Base-by-base conservation (phyloP, 257 asterid genomes). In the Verbascum thapsus region DNA sequence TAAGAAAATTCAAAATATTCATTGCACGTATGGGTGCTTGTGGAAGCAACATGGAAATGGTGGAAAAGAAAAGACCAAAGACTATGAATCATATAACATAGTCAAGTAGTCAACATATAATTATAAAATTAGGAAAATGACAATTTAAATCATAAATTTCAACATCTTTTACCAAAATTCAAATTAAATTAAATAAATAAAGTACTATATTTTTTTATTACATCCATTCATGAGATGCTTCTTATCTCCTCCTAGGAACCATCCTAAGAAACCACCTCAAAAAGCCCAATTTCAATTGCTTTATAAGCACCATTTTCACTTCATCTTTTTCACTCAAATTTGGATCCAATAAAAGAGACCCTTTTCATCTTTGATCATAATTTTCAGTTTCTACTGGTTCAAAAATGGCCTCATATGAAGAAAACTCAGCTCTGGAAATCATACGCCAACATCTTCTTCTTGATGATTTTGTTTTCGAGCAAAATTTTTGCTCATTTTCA, bases 1-100 rank as follows among this genome's bases (percentile, higher is more conserved):
- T 26, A 26, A 26, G 32, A 26, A 26, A 26, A 26, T 26, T 26
- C 32, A 26, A 26, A 26, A 26, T 26, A 5, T 26, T 26, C 32
- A 1, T 26, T 26, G 32, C 32, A 26, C 32, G 32, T 26, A 26
- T 43, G 62, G 22, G 26, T 1, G n/a, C n/a, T n/a, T n/a, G 18
- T 26, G 7, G 67, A 61, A 61, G 47, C 39, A 61, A 61, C 68
- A 3, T 9, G 68, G 68, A 63, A 63, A 63, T 30, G 5, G 68
- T 49, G 49, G 39, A 48, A 48, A n/a, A n/a, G n/a, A n/a, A n/a
- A n/a, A n/a, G 18, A 37, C 48, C 34, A 34, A 10, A 17, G 39
- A 48, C 58, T 6, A 3, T 44, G 53, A 20, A 39, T 12, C 1
- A 37, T 12, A 9, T 1, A 9, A 13, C 48, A n/a, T 9, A 9